These are phyloP conservation scores for Exophiala mesophila DNA, from an alignment of 2,329 filamentous ascomycete genomes.

Conservation along the genomic window DNA sequence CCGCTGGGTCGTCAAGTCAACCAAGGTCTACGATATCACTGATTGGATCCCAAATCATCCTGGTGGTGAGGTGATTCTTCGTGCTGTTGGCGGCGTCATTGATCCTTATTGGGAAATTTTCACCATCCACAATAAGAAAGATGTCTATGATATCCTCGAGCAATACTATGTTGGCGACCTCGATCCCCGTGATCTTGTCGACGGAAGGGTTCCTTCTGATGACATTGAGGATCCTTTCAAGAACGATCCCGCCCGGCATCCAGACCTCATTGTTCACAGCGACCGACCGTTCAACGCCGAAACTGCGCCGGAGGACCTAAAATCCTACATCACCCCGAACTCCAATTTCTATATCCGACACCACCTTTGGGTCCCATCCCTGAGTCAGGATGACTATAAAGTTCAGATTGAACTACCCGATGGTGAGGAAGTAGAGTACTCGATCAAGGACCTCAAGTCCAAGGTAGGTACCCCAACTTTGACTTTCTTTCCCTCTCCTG, in stretches of 20 bases:
- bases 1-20: slow-evolving; percentile 61
- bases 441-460: slow-evolving; percentile 49
- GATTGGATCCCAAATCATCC: slow-evolving; percentile 63
- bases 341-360: slow-evolving; percentile 57
- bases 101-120: slow-evolving; percentile 69
- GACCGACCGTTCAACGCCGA: slow-evolving; percentile 59
- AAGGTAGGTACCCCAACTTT: background rate
- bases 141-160: slow-evolving; percentile 61
- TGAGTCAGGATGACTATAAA: slow-evolving; percentile 40
- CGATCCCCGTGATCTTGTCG: slow-evolving; percentile 53
- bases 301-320: slow-evolving; percentile 48
- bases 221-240: slow-evolving; percentile 42
- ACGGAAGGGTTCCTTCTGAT: slow-evolving; percentile 51
- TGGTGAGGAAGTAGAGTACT: slow-evolving; percentile 51
- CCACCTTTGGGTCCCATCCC: slow-evolving; percentile 58
- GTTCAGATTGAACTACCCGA: slow-evolving; percentile 54
- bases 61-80: slow-evolving; percentile 63
- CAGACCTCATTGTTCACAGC: slow-evolving; percentile 49
- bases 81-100: slow-evolving; percentile 59
- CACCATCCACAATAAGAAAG: slow-evolving; percentile 60
- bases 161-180: slow-evolving; percentile 61
- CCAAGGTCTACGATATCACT: slow-evolving; percentile 66
- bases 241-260: slow-evolving; percentile 47
- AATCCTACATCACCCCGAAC: slow-evolving; percentile 52
- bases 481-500: background rate